Percentiles rank a stretch among this genome's conserved stretches.
Evolutionary conservation across 2,329 filamentous ascomycete genomes (phyloP).

Genomic region (Colletotrichum sp.): DNA sequence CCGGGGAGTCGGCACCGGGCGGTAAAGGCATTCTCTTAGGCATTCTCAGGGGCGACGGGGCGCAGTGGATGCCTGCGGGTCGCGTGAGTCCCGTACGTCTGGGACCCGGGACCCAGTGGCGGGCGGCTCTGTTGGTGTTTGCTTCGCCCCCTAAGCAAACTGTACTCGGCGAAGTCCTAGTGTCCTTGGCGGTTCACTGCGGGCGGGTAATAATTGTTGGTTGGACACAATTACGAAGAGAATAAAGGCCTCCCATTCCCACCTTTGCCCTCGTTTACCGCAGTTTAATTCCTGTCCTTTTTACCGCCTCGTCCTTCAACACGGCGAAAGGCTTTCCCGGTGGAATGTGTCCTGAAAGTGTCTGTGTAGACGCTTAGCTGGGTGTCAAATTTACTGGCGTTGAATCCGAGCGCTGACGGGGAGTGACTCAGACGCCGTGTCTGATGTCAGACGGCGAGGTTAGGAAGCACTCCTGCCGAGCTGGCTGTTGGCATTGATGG

Average conservation of each 20-base stretch:
- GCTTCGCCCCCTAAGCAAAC: background rate
- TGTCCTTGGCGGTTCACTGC: background rate
- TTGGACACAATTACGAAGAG: background rate
- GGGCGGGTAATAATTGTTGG: background rate
- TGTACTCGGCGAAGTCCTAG: background rate
- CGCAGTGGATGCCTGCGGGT: background rate
- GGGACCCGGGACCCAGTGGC: background rate
- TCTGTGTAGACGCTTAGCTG: background rate
- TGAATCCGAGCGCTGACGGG: background rate
- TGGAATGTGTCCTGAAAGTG: background rate
- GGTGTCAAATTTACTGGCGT: background rate
- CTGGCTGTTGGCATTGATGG: background rate
- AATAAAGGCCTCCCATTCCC: background rate
- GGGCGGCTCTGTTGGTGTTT: background rate
- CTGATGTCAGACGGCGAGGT: background rate
- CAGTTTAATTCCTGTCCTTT: background rate
- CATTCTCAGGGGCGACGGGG: background rate
- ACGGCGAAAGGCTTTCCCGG: background rate
- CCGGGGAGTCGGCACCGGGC: background rate
- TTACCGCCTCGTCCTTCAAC: background rate
- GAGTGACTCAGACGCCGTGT: background rate
- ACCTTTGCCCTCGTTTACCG: background rate
- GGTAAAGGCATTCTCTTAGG: background rate
- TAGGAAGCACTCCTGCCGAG: background rate
- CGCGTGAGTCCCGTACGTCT: background rate